Percentiles rank a stretch among this genome's conserved stretches.
Evolutionary conservation across 441 rosid species (phyloP).

Genomic region (Theobroma grandiflorum): DNA sequence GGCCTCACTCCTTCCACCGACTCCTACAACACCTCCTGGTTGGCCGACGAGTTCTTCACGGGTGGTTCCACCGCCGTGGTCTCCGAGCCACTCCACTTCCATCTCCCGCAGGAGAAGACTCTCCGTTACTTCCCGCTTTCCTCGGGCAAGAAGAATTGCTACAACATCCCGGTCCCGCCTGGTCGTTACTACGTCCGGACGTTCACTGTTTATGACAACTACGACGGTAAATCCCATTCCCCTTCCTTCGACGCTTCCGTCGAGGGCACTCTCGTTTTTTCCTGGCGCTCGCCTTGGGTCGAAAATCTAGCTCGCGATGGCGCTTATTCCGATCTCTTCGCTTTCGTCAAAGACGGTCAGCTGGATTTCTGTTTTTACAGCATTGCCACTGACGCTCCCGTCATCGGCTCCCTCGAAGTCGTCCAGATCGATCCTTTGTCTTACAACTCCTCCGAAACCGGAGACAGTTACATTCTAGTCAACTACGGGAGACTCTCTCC

Average conservation of each 20-base stretch:
- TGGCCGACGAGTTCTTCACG: conserved; percentile 79
- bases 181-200: conserved; percentile 93
- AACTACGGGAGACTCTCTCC: conserved; percentile 86
- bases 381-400: conserved; percentile 94
- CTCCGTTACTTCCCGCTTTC: conserved; percentile 93
- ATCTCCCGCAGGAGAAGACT: conserved; percentile 66
- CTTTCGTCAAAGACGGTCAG: conserved; percentile 73
- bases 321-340: conserved; percentile 92
- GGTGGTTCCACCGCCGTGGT: conserved; percentile 77
- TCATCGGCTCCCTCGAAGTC: conserved; percentile 79
- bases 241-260: conserved; percentile 91
- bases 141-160: conserved; percentile 95
- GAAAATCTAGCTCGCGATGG: conserved; percentile 71
- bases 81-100: conserved; percentile 91
- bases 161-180: conserved; percentile 73
- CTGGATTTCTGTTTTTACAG: conserved; percentile 90
- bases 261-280: conserved; percentile 89
- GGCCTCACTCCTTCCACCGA: conserved; percentile 60
- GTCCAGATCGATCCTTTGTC: conserved; percentile 76
- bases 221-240: conserved; percentile 85
- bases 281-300: conserved; percentile 93
- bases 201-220: conserved; percentile 93
- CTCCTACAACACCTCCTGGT: conserved; percentile 76
- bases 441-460: conserved; percentile 55
- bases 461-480: conserved; percentile 61